Percentiles rank a stretch among this genome's conserved stretches.
Conservation (phyloP, 2,329 filamentous ascomycete species). For the Fusarium acutatum region DNA sequence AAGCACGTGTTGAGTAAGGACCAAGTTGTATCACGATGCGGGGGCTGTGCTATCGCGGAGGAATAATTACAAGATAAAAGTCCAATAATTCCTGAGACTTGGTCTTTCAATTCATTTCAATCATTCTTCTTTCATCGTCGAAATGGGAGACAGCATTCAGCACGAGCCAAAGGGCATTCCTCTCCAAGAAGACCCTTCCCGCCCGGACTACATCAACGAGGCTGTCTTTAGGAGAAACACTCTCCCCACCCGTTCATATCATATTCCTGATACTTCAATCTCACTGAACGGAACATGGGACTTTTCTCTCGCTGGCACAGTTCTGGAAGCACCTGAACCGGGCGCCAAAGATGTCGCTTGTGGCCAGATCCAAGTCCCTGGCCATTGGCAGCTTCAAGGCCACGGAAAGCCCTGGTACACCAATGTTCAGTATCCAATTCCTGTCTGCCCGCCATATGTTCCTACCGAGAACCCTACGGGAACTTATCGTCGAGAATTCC, state of each 20-base stretch:
- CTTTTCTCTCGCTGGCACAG: slow-evolving; percentile 60
- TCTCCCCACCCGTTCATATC: slow-evolving; percentile 61
- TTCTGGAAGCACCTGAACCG: slow-evolving; percentile 54
- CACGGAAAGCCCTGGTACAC: slow-evolving; percentile 74
- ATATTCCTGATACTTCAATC: slow-evolving; percentile 59
- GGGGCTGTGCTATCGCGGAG: slow-evolving; percentile 5
- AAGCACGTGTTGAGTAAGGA: slow-evolving; percentile 9
- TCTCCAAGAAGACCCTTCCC: slow-evolving; percentile 46
- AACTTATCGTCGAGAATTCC: slow-evolving; percentile 65
- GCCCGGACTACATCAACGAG: slow-evolving; percentile 60
- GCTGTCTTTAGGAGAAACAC: slow-evolving; percentile 62
- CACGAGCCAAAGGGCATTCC: slow-evolving; percentile 41
- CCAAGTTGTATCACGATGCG: slow-evolving; percentile 22
- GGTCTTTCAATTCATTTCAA: neutral
- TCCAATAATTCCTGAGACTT: neutral
- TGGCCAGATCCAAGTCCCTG: slow-evolving; percentile 66
- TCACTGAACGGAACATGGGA: slow-evolving; percentile 66
- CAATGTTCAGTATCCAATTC: slow-evolving; percentile 72
- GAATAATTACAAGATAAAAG: slow-evolving; percentile 20
- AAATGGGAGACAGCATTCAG: slow-evolving; percentile 30
- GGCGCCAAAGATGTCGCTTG: slow-evolving; percentile 57
- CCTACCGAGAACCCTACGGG: slow-evolving; percentile 72
- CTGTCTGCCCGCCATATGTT: slow-evolving; percentile 69
- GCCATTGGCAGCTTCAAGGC: slow-evolving; percentile 76
- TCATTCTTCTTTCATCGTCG: neutral